Base-by-base conservation (phyloP, 192 early-diverging fungal species). In the Coemansia sp. region DNA sequence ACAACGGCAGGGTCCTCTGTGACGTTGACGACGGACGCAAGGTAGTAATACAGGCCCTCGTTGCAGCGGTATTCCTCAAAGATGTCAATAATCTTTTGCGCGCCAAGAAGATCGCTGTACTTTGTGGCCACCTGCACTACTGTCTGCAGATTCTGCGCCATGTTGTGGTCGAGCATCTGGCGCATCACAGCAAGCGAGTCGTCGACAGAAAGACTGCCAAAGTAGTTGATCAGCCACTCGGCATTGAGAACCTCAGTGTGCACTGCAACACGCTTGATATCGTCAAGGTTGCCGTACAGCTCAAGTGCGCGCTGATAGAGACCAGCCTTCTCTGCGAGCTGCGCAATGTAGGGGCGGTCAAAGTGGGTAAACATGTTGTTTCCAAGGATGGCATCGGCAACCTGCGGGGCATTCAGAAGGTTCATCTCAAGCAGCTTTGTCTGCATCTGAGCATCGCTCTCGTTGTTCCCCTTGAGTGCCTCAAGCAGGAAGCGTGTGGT, bases 371-470 rank as follows among this genome's bases (percentile, higher is more conserved):
- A 94, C 90, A 97, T 93, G 68, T 93, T 87, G 74, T 97, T 97
- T 46, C 95, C 91, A 25, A 99, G 75, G 68, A 99, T 99, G 54
- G 97, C 97, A 77, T 99, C 97, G 14, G 97, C 97, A 17, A 99
- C 97, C 70, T 98, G 97, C 39, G 97, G 97, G 16, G 95, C 93
- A 68, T 98, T 92, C 46, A 98, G 78, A 54, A 99, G 85, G 77
- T 99, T 99, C 91, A 98, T 96, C 84, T 99, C 97, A 32, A 99
- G 87, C 61, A 98, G 84, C 55, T 91, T 88, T 11, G 97, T 99
- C 77, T 99, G 97, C 32, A 99, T 83, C 45, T 89, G 91, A 25
- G 86, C 95, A 37, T 99, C 94, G 71, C 96, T 91, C 41, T 94
- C 91, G 46, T 87, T 85, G 84, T 99, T 92, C 45, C 91, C 92